Percentiles rank a stretch among this genome's conserved stretches.
These are phyloP conservation scores for Exophiala spinifera DNA, from an alignment of 2,329 filamentous ascomycete genomes.

Conservation along the genomic window DNA sequence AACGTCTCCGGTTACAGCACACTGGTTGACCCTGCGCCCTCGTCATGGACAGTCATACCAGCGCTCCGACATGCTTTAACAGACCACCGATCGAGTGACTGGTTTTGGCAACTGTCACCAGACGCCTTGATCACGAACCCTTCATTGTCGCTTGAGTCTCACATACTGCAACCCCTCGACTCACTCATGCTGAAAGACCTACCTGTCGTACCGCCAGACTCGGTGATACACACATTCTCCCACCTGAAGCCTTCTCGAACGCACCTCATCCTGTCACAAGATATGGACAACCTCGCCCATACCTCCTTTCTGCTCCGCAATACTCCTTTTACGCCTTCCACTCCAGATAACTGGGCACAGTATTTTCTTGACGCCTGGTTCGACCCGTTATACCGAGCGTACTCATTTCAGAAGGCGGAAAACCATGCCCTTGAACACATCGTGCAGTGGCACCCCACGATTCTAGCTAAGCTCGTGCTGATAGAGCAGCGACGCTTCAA, in stretches of 20 bases:
- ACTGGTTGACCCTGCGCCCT: slow-evolving; percentile 41
- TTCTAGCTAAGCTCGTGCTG: slow-evolving; percentile 83
- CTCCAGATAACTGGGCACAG: slow-evolving; percentile 75
- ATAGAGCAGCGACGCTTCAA: slow-evolving; percentile 85
- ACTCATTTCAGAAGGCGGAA: slow-evolving; percentile 96
- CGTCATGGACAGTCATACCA: slow-evolving; percentile 65
- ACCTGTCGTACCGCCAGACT: slow-evolving; percentile 88
- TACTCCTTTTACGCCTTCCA: slow-evolving; percentile 18
- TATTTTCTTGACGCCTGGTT: slow-evolving; percentile 96
- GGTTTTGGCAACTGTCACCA: slow-evolving; percentile 83
- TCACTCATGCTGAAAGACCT: slow-evolving; percentile 78
- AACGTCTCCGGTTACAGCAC: slow-evolving; percentile 52
- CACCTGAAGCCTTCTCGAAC: slow-evolving; percentile 75
- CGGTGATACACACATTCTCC: slow-evolving; percentile 90
- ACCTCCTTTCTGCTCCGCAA: slow-evolving; percentile 72
- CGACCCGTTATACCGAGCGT: slow-evolving; percentile 86
- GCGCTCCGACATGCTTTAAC: slow-evolving; percentile 87
- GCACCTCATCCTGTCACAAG: slow-evolving; percentile 80
- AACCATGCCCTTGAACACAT: slow-evolving; percentile 86
- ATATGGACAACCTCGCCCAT: slow-evolving; percentile 71
- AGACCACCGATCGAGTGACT: slow-evolving; percentile 70
- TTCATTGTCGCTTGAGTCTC: slow-evolving; percentile 62
- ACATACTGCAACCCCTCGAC: slow-evolving; percentile 71
- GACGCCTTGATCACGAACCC: slow-evolving; percentile 88
- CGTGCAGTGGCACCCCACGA: slow-evolving; percentile 94